Base-by-base conservation (phyloP, 1,284 basidiomycete species). In the Sporisorium sorghi region DNA sequence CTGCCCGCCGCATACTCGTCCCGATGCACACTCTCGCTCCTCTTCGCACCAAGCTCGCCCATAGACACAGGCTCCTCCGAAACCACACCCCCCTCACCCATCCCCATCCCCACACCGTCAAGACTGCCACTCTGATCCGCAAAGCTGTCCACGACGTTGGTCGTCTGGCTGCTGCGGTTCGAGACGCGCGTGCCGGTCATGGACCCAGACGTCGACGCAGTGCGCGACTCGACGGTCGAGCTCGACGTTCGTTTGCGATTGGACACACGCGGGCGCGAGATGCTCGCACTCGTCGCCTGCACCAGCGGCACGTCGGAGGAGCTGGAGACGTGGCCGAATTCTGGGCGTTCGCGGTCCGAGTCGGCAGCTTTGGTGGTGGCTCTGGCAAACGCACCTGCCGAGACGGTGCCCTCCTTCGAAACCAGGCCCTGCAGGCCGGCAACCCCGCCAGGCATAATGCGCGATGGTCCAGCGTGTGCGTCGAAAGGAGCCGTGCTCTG, bases 261-360 rank as follows among this genome's bases (percentile, higher is more conserved):
- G 14, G 58, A 47, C 0, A 35, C 54, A 5, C 71, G 56, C 0
- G 71, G 67, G 0, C 68, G 49, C 2, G 59, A 64, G 19, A 75
- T 71, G 53, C 60, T 71, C 19, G 62, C 32, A 42, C 58, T 57
- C 26, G 53, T 42, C 3, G 66, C 50, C 17, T 51, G 39, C 2
- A 75, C 64, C 7, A 75, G 51, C 5, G 73, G 60, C 14, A 75
- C 50, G 37, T 75, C 68, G 1, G 73, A 75, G 1, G 68, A 71
- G 57, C 68, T 71, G 0, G 73, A 44, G 0, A 70, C 61, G 1
- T 75, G 63, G 11, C 73, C 73, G 30, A 75, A 75, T n/a, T 66
- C 64, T 3, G 63, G 68, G 11, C 60, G 46, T 9, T 52, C 53
- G 8, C 30, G 50, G 12, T 61, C 53, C 0, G 24, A 9, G 17